Conservation (phyloP, 305 asterid species). For the Fraxinus latifolia region DNA sequence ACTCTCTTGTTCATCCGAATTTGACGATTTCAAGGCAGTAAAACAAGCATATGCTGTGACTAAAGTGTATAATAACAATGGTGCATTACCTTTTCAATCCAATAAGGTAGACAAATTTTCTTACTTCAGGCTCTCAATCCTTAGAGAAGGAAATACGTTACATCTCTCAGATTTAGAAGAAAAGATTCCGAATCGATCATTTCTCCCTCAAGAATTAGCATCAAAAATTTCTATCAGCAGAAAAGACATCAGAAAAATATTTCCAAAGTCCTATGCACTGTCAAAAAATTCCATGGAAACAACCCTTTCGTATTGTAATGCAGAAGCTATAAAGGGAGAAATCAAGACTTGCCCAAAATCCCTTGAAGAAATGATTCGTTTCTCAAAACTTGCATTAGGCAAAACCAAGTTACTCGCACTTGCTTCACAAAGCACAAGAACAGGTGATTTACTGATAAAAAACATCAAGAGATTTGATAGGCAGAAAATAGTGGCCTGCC, state of each 20-base stretch:
- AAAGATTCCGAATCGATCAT: constrained; percentile 25
- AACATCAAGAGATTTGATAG: neutral
- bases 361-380: constrained; percentile 32
- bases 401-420: constrained; percentile 15
- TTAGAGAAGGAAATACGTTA: constrained; percentile 21
- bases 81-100: neutral
- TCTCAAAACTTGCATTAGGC: constrained; percentile 18
- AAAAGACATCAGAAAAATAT: neutral
- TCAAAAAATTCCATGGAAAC: neutral
- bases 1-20: constrained; percentile 23
- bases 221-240: constrained; percentile 20
- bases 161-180: constrained; percentile 27
- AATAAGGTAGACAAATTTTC: constrained; percentile 18
- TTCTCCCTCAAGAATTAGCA: constrained; percentile 34
- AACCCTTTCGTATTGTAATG: constrained; percentile 21
- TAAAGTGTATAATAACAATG: neutral
- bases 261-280: constrained; percentile 16
- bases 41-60: neutral
- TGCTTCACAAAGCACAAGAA: constrained; percentile 19
- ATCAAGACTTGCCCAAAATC: constrained; percentile 29
- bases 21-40: neutral
- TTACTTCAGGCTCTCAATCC: constrained; percentile 36
- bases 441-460: neutral
- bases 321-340: constrained; percentile 30
- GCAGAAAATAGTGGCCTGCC: neutral